phyloP scores from a whole-genome alignment of 2,329 filamentous ascomycete species.

The Xylariaceae sp. region DNA sequence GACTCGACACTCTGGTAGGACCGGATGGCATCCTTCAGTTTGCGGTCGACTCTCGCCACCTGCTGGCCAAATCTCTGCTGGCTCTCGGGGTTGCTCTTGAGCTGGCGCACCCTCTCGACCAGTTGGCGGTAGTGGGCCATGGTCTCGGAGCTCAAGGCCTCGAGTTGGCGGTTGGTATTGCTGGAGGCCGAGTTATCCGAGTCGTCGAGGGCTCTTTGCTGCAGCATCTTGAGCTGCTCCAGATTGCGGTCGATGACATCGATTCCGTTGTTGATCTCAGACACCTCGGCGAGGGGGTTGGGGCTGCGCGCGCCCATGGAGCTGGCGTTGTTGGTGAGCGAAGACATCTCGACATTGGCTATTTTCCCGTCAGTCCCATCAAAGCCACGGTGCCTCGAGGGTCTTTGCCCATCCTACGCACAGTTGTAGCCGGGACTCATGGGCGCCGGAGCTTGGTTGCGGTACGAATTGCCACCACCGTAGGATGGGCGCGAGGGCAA shows the following conservation, averaged over 20 bases:
- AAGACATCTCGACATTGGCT: conserved; percentile 63
- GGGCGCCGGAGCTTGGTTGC: conserved; percentile 11
- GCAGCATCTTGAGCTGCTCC: conserved; percentile 61
- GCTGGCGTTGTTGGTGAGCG: conserved; percentile 47
- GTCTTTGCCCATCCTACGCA: too few species aligned
- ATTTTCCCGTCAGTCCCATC: conserved; percentile 12
- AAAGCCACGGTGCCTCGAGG: too few species aligned
- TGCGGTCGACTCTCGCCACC: conserved; percentile 71
- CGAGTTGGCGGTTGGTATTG: conserved; percentile 60
- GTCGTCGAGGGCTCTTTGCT: conserved; percentile 65
- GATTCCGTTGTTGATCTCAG: conserved; percentile 70
- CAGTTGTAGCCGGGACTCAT: too few species aligned
- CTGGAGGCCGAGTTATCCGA: conserved; percentile 63
- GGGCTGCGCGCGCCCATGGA: conserved; percentile 48
- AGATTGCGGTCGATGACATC: conserved; percentile 66
- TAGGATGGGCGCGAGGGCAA: conserved; percentile 14
- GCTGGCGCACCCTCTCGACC: conserved; percentile 67
- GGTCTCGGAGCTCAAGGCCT: conserved; percentile 66
- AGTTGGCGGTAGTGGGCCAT: conserved; percentile 77
- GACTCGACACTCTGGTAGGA: conserved; percentile 75
- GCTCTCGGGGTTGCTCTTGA: conserved; percentile 77
- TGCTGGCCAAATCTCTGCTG: conserved; percentile 70
- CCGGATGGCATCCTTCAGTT: conserved; percentile 73
- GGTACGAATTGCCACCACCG: too few species aligned
- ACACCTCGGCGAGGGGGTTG: conserved; percentile 76